A percentile compares a stretch with the other conserved stretches of the same genome.
These are phyloP conservation scores for Astragalus glycyphyllos DNA, from an alignment of 306 rosid species.

Conservation along the genomic window DNA sequence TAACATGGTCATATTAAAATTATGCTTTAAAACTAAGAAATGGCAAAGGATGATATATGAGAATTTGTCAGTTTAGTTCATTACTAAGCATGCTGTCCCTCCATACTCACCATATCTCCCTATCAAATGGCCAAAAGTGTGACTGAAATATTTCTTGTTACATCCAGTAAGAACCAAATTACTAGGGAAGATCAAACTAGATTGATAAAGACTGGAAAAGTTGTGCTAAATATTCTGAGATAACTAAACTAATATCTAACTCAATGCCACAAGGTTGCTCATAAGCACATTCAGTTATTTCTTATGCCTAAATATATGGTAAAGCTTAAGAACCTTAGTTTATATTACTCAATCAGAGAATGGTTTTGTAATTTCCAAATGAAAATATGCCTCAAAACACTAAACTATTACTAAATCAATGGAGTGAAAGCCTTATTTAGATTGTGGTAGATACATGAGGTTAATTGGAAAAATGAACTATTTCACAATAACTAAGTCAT, in stretches of 20 bases:
- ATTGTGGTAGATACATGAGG: background rate
- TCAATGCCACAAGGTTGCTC: background rate
- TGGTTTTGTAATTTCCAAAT: background rate
- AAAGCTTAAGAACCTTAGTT: background rate
- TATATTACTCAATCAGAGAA: background rate
- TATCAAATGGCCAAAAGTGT: background rate
- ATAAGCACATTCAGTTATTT: background rate
- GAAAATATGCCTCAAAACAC: background rate
- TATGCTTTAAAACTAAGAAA: background rate
- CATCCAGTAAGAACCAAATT: background rate
- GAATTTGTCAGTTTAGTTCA: background rate
- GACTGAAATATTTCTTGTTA: background rate
- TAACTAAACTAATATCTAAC: background rate
- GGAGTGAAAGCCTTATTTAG: background rate
- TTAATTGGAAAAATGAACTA: background rate
- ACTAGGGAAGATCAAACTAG: background rate
- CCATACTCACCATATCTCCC: background rate
- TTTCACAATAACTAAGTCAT: background rate
- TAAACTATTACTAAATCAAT: background rate
- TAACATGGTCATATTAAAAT: background rate
- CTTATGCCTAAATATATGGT: background rate
- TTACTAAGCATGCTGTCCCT: background rate
- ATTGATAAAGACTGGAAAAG: background rate
- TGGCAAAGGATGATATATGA: background rate
- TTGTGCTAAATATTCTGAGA: background rate